phyloP scores from a whole-genome alignment of 495 filamentous ascomycete genomes.

The Cairneyella variabilis region DNA sequence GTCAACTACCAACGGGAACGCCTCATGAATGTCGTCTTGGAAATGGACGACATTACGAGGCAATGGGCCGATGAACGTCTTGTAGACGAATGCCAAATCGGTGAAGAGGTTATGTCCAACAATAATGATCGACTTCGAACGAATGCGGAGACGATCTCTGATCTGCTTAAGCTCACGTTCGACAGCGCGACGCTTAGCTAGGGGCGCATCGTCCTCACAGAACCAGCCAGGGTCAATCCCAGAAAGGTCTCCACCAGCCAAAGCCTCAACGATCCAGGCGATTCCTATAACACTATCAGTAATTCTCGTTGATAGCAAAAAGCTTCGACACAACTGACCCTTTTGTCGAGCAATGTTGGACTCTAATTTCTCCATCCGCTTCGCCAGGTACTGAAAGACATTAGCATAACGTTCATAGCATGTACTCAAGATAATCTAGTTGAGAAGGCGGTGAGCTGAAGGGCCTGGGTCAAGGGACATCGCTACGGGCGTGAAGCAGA shows the following conservation, averaged over 20 bases:
- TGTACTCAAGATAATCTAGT: neutral
- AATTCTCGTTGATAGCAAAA: no score
- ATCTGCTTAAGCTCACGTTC: slow-evolving; percentile 31
- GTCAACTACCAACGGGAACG: slow-evolving; percentile 70
- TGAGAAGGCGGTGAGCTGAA: no score
- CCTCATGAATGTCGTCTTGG: slow-evolving; percentile 50
- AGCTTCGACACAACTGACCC: slow-evolving; percentile 6
- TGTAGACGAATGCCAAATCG: slow-evolving; percentile 69
- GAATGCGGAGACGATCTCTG: slow-evolving; percentile 35
- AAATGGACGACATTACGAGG: slow-evolving; percentile 62
- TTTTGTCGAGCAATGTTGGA: slow-evolving; percentile 32
- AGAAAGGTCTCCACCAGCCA: slow-evolving; percentile 55
- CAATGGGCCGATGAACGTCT: slow-evolving; percentile 63
- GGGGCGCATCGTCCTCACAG: slow-evolving; percentile 14
- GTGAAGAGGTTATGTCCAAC: slow-evolving; percentile 77
- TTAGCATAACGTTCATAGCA: slow-evolving; percentile 2
- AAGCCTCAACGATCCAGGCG: slow-evolving; percentile 66
- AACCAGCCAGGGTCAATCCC: slow-evolving; percentile 44
- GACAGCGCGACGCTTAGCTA: slow-evolving; percentile 24
- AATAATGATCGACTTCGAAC: slow-evolving; percentile 49
- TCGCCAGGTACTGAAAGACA: slow-evolving; percentile 8
- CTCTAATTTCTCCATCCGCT: slow-evolving; percentile 8
- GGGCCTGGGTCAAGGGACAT: no score
- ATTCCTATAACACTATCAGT: slow-evolving; percentile 44
- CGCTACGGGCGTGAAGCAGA: no score